These are phyloP conservation scores for Onygenales sp. DNA, from an alignment of 2,329 filamentous ascomycete species.

Conservation along the genomic window DNA sequence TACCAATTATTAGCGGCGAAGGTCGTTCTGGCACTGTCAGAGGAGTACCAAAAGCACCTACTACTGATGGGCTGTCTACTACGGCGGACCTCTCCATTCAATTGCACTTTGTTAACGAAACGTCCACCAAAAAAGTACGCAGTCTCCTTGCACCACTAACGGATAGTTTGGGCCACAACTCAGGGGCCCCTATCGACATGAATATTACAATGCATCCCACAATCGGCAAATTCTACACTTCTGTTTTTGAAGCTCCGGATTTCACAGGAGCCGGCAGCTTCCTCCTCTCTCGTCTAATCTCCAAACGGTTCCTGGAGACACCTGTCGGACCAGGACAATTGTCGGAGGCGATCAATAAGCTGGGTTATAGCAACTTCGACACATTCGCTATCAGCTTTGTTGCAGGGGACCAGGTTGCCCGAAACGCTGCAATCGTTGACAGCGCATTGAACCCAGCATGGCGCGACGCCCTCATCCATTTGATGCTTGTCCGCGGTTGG, in stretches of 20 bases:
- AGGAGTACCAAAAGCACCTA: neutral
- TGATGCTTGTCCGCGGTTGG: neutral
- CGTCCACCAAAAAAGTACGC: neutral
- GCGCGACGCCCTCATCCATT: neutral
- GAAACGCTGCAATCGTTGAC: conserved; percentile 26
- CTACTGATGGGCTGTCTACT: neutral
- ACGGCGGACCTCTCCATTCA: neutral
- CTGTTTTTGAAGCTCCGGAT: neutral
- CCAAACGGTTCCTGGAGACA: conserved; percentile 21
- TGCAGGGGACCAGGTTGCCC: conserved; percentile 27
- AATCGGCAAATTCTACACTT: neutral
- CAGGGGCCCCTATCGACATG: neutral
- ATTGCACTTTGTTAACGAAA: neutral
- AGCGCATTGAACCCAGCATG: conserved; percentile 4
- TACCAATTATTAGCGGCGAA: neutral
- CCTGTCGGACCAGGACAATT: conserved; percentile 17
- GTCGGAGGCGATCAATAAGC: conserved; percentile 25
- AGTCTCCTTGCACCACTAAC: neutral
- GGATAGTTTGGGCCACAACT: neutral
- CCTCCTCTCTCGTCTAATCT: conserved; percentile 21
- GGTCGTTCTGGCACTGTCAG: neutral
- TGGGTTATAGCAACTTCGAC: conserved; percentile 11
- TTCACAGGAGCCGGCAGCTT: neutral
- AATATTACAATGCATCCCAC: neutral
- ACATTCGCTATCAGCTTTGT: conserved; percentile 20